Evolutionary conservation across 768 basidiomycete species (phyloP), one percentile per base, ranked within the genome.

Genomic region (Lyophyllum decastes): DNA sequence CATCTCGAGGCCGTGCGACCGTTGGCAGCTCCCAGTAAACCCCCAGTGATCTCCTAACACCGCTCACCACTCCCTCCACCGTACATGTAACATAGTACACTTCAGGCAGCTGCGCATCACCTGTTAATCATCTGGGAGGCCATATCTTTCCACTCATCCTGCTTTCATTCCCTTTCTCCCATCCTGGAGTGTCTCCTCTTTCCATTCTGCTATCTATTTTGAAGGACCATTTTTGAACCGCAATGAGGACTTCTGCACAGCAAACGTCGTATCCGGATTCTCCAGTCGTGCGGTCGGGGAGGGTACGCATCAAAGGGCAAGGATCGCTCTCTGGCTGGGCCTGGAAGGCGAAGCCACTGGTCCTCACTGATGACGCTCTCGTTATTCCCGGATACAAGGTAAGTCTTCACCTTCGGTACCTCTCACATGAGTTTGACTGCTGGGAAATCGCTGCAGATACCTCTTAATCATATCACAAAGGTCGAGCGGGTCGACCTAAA

Each of bases 401-500:
- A 19, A 1, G 64, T 55, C 10, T 34, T 16, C 14, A 41, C 3
- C 22, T 40, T 27, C 40, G 21, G 12, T 10, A 11, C 48, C 19
- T 5, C 10, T 11, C 25, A 26, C 45, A 34, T 17, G 2, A 24
- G 16, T 11, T 41, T 35, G n/a, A 53, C 38, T 30, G 38, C 21
- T 17, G 11, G 7, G 27, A 12, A 30, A 52, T 38, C 21, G 14
- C 34, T 5, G 14, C 16, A 63, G 62, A 73, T 77, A 26, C 66
- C 67, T 1, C 67, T 77, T 27, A 63, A 65, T 50, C 71, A 70
- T 52, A 71, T 79, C 44, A 69, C 71, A 48, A 71, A 68, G 49
- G 70, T 78, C 47, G 77, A 79, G 51, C 73, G 77, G 14, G 71
- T 73, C 0, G 76, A 78, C 54, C 59, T 72, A 8, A 70, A 72